Percentiles rank a stretch among this genome's conserved stretches.
phyloP scores from a whole-genome alignment of 2,329 filamentous ascomycete genomes.

The Claviceps fusiformis region DNA sequence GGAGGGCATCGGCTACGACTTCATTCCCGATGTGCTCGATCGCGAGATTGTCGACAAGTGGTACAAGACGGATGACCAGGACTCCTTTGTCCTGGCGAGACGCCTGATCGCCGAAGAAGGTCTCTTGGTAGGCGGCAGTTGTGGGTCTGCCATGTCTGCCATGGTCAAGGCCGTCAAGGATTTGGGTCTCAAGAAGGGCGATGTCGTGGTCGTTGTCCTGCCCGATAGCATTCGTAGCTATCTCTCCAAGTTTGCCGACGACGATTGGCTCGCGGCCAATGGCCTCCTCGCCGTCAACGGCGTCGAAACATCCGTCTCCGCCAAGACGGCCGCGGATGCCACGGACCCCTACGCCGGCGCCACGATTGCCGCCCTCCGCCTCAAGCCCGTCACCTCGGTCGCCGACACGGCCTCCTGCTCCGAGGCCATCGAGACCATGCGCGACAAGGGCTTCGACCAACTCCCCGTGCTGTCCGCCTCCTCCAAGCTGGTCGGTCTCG shows the following conservation, averaged over 20 bases:
- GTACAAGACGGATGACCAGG: slow-evolving; percentile 95
- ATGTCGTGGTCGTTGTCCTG: slow-evolving; percentile 79
- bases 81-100: slow-evolving; percentile 83
- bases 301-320: slow-evolving; percentile 32
- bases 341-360: slow-evolving; percentile 62
- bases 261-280: slow-evolving; percentile 97
- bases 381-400: slow-evolving; percentile 90
- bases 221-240: slow-evolving; percentile 97
- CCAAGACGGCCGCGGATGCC: slow-evolving; percentile 18
- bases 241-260: slow-evolving; percentile 94
- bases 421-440: slow-evolving; percentile 93
- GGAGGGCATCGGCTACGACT: slow-evolving; percentile 97
- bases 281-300: slow-evolving; percentile 59
- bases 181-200: slow-evolving; percentile 61
- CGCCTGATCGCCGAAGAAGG: slow-evolving; percentile 89
- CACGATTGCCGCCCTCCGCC: slow-evolving; percentile 67
- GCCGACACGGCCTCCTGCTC: slow-evolving; percentile 57
- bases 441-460: slow-evolving; percentile 95
- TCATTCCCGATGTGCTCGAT: slow-evolving; percentile 86
- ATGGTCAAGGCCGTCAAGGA: slow-evolving; percentile 67
- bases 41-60: slow-evolving; percentile 72
- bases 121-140: slow-evolving; percentile 82
- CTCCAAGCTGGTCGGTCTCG: slow-evolving; percentile 70
- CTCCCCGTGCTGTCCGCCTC: slow-evolving; percentile 70
- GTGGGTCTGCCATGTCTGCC: slow-evolving; percentile 80